phyloP scores from a whole-genome alignment of 1,139 yeast species.

The Zygoascus hellenicus region DNA sequence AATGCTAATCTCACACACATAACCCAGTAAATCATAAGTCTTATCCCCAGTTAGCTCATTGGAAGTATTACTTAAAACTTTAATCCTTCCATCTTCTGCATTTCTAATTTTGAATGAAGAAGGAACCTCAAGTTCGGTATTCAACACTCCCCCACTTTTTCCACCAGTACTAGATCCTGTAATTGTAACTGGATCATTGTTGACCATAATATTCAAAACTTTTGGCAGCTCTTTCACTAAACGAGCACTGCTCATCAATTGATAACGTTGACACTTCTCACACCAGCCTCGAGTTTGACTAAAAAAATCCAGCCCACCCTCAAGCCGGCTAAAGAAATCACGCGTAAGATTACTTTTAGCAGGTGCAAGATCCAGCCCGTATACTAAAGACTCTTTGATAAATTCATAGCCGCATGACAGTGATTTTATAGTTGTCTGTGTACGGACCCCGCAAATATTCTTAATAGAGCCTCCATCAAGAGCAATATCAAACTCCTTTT shows the following conservation, averaged over 20 bases:
- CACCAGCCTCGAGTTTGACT: slow-evolving; percentile 47
- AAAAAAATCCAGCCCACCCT: slow-evolving; percentile 50
- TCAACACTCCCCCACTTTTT: slow-evolving; percentile 6
- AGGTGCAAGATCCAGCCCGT: slow-evolving; percentile 14
- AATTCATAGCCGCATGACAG: slow-evolving; percentile 20
- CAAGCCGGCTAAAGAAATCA: slow-evolving; percentile 45
- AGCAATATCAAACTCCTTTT: slow-evolving; percentile 1
- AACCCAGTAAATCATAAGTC: slow-evolving; percentile 33
- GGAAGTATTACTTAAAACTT: background rate
- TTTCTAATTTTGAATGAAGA: background rate
- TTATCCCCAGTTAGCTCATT: slow-evolving; percentile 10
- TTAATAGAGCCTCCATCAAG: slow-evolving; percentile 9
- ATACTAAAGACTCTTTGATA: slow-evolving; percentile 10
- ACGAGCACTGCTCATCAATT: slow-evolving; percentile 35
- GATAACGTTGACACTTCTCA: slow-evolving; percentile 44
- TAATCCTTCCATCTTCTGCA: background rate
- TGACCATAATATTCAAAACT: slow-evolving; percentile 45
- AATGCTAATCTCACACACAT: slow-evolving; percentile 34
- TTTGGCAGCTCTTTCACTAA: slow-evolving; percentile 56
- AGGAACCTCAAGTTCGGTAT: slow-evolving; percentile 9
- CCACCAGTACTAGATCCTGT: slow-evolving; percentile 9
- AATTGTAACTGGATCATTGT: slow-evolving; percentile 6
- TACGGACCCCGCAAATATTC: slow-evolving; percentile 12
- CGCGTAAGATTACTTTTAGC: slow-evolving; percentile 6
- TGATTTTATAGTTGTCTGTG: slow-evolving; percentile 17